phyloP scores from a whole-genome alignment of 1,284 basidiomycete species.

The Bjerkandera adusta region DNA sequence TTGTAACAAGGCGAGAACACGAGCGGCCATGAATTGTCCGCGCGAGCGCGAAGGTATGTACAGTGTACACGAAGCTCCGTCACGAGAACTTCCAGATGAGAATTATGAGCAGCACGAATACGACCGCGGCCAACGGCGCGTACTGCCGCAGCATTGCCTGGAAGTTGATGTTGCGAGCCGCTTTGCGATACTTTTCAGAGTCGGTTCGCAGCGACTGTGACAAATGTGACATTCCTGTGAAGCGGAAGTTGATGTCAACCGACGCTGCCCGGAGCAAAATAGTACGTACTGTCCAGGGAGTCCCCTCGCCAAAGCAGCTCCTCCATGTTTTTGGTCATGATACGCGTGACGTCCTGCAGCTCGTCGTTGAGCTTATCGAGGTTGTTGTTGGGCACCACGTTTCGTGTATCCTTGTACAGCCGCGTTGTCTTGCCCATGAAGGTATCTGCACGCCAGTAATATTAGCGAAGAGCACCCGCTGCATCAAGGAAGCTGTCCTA shows the following conservation, averaged over 20 bases:
- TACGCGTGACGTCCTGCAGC: conserved; percentile 94
- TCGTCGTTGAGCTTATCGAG: conserved; percentile 94
- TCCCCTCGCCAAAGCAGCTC: conserved; percentile 98
- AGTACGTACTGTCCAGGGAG: conserved; percentile 83
- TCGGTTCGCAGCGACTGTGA: conserved; percentile 97
- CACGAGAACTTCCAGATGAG: conserved; percentile 89
- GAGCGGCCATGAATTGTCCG: not conserved
- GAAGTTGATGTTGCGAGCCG: conserved; percentile 92
- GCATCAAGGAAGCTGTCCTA: conserved; percentile 38
- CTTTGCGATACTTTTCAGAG: conserved; percentile 96
- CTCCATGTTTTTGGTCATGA: conserved; percentile 99
- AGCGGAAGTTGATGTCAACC: not conserved
- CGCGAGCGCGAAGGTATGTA: conserved; percentile 12
- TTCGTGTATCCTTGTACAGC: conserved; percentile 91
- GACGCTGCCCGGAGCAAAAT: not conserved
- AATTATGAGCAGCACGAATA: conserved; percentile 80
- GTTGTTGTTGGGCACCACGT: conserved; percentile 71
- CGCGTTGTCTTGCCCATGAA: conserved; percentile 99
- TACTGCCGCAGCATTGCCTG: conserved; percentile 95
- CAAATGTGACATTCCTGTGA: conserved; percentile 90
- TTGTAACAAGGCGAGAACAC: not conserved
- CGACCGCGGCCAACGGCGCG: conserved; percentile 85
- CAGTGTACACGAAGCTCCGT: conserved; percentile 1
- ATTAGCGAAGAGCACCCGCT: conserved; percentile 1
- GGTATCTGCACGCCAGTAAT: conserved; percentile 61